Base-by-base conservation (phyloP, 176 grass and related monocot species). In the Avena atlantica region DNA sequence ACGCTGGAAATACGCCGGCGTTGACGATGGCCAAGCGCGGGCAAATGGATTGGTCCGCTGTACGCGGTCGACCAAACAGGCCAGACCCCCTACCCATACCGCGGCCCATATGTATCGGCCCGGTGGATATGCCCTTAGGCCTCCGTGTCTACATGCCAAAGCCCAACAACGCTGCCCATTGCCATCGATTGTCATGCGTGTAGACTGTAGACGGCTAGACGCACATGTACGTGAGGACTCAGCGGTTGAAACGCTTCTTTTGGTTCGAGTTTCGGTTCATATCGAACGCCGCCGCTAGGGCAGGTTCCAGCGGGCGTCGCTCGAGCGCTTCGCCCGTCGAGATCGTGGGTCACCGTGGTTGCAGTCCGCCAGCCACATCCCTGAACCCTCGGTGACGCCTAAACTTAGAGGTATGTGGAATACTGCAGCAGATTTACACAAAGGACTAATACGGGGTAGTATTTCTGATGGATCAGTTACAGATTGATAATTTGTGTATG, bases 151-250 rank as follows among this genome's bases (percentile, higher is more conserved):
- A 31, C 25, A 66, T 8, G 13, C 63, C 63, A 66, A 66, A 66
- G 63, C 63, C 63, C 63, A 66, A 66, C 63, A 66, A 66, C 25
- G 25, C 63, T 66, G 63, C 25, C 12, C 25, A 66, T 31, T 66
- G 13, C 63, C 63, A 34, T 29, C 62, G 23, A 65, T 65, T 13
- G 29, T 24, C 31, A 64, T 64, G 61, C 23, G 8, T 60, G 58
- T 60, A n/a, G 20, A 29, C 6, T 60, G 57, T 60, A n/a, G 20
- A 29, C 6, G 23, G 61, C 8, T 29, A 29, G 61, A 14, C 24
- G 10, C 60, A 63, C n/a, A 12, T 25, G 9, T 2, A 27, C 12
- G 62, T 65, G 62, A 27, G 61, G 24, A 29, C 25, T 27, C 11
- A 27, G 23, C 62, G 62, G 10, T 66, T 25, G 6, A 29, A 14